Evolutionary conservation across 1,139 yeast species (phyloP), one percentile per base, ranked within the genome.

Genomic region (Arxiozyma telluris): DNA sequence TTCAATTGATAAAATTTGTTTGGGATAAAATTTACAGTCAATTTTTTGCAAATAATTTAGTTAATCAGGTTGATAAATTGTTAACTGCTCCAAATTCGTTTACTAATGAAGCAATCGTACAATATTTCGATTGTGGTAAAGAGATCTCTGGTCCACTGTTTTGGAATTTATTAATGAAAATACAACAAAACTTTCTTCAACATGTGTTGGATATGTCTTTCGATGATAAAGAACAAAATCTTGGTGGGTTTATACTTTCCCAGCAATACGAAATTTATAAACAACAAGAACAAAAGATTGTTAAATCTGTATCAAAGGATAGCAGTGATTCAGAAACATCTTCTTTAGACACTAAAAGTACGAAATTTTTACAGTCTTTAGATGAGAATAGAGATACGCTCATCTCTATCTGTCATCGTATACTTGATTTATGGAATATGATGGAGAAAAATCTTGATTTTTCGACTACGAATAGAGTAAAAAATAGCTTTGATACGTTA

Each of bases 131-230:
- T 43, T 54, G 61, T 15, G 61, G 61, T 22, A 52, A 63, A 38
- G 71, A 69, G 54, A 56, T 68, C 6, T 64, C 63, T 30, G 58
- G 64, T 6, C 54, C 64, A 3, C 47, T 61, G 15, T 64, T 68
- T 50, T 57, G 61, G 23, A 56, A 58, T n/a, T 48, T 61, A 46
- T 47, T 67, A 15, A 57, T 64, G 18, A 55, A 56, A 42, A 50
- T 68, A n/a, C 70, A 65, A 52, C 57, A 57, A 3, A 55, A 61
- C 5, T 44, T 63, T 22, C 55, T 60, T 7, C 54, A 53, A 20
- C 51, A 52, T 23, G 20, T 60, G 15, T 51, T 64, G 38, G 50
- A 49, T 3, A 53, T 59, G 9, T 52, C 58, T 18, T 39, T 50
- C 38, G 50, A 45, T 5, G 44, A 54, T 38, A 53, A 25, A 23